phyloP scores from a whole-genome alignment of 257 asterid genomes.

The Salvia rosmarinus region DNA sequence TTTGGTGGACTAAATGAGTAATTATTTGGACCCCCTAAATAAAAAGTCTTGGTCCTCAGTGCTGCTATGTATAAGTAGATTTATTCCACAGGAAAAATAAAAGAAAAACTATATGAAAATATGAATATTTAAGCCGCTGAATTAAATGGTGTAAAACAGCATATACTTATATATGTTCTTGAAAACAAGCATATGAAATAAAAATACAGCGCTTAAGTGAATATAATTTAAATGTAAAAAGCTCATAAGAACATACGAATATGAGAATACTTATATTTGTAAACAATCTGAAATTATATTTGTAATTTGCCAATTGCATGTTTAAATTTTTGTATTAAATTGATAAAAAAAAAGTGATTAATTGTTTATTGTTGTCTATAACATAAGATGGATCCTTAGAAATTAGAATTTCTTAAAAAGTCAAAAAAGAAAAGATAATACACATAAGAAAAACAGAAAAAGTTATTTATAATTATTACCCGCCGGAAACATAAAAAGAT shows the following conservation, averaged over 20 bases:
- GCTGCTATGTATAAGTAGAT: no score
- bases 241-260: not conserved
- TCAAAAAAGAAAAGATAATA: not conserved
- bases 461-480: not conserved
- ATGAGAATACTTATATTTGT: not conserved
- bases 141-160: not conserved
- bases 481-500: no score
- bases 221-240: not conserved
- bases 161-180: not conserved
- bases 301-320: not conserved
- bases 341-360: not conserved
- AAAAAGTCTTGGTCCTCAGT: no score
- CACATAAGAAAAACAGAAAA: not conserved
- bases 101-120: not conserved
- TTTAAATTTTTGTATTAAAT: no score
- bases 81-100: not conserved
- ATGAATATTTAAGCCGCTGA: no score
- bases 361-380: not conserved
- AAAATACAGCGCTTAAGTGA: no score
- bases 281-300: not conserved
- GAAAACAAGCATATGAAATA: no score
- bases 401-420: not conserved
- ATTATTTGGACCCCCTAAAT: no score
- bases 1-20: no score
- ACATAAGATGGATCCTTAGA: not conserved